Conservation (phyloP, 2,329 filamentous ascomycete species). For the Aspergillus cejpii region DNA sequence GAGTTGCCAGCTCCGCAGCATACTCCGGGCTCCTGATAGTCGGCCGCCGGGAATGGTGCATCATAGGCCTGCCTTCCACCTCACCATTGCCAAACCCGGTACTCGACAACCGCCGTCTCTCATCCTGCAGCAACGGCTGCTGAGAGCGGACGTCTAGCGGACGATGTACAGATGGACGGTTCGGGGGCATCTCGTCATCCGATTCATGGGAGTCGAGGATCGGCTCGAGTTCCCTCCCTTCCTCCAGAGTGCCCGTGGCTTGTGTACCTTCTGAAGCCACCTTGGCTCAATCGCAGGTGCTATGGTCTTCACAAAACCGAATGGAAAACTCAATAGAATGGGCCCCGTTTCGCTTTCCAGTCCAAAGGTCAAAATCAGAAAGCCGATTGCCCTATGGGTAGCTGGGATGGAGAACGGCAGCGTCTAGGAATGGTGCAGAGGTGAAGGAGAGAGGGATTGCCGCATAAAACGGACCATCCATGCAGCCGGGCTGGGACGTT, state of each 20-base stretch:
- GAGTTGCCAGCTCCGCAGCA: conserved; percentile 57
- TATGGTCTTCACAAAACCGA: neutral
- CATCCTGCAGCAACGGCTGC: conserved; percentile 50
- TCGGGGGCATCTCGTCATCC: conserved; percentile 42
- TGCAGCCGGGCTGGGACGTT: neutral
- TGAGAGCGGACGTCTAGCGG: conserved; percentile 46
- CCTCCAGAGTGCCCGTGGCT: conserved; percentile 17
- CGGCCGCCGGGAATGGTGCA: conserved; percentile 50
- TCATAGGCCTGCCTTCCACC: conserved; percentile 33
- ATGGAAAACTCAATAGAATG: too few species aligned
- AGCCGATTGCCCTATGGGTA: too few species aligned
- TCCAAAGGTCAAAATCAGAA: too few species aligned
- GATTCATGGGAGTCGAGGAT: conserved; percentile 35
- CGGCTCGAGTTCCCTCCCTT: conserved; percentile 29
- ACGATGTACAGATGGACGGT: conserved; percentile 44
- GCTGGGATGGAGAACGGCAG: neutral
- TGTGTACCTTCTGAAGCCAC: conserved; percentile 30
- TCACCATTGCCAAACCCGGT: conserved; percentile 25
- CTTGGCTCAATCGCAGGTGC: conserved; percentile 14
- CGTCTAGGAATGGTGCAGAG: neutral
- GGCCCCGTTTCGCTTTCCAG: too few species aligned
- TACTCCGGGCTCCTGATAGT: conserved; percentile 70
- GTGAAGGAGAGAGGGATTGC: neutral
- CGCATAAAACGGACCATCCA: neutral
- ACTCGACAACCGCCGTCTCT: conserved; percentile 35